A percentile compares a stretch with the other conserved stretches of the same genome.
Conservation (phyloP, 345 rosid genomes). For the Reutealis trisperma region DNA sequence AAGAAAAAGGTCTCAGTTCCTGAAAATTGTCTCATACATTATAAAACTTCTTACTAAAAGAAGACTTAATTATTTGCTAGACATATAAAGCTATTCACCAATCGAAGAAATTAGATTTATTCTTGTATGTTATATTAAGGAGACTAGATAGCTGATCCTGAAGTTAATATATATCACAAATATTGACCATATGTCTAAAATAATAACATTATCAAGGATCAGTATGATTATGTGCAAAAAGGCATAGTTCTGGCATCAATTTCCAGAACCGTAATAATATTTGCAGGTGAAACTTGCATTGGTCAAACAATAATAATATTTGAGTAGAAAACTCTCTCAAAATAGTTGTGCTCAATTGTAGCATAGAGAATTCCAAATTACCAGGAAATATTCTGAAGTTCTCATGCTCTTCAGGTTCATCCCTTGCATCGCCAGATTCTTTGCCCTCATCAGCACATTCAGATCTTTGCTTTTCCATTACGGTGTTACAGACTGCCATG, state of each 20-base stretch:
- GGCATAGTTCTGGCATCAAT: background rate
- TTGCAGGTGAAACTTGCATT: background rate
- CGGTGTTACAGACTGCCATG: background rate
- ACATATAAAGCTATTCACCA: background rate
- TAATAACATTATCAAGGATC: background rate
- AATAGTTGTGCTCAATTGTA: background rate
- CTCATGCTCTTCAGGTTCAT: constrained; percentile 18
- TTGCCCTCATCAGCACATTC: constrained; percentile 18
- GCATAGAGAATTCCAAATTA: constrained; percentile 9
- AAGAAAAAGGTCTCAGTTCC: background rate
- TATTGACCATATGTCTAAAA: background rate
- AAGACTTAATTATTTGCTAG: background rate
- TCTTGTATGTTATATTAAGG: background rate
- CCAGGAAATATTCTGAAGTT: constrained; percentile 26
- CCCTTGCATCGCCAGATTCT: constrained; percentile 14
- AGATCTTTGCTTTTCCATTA: constrained; percentile 27
- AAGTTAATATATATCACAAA: background rate
- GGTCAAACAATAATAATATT: background rate
- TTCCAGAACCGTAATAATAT: background rate
- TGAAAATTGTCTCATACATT: background rate
- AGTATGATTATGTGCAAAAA: background rate
- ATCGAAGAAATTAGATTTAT: background rate
- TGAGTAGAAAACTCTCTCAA: background rate
- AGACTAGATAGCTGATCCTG: background rate
- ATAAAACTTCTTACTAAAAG: background rate